Base-by-base conservation (phyloP, 192 early-diverging fungal genomes). In the Polychytrium aggregatum region DNA sequence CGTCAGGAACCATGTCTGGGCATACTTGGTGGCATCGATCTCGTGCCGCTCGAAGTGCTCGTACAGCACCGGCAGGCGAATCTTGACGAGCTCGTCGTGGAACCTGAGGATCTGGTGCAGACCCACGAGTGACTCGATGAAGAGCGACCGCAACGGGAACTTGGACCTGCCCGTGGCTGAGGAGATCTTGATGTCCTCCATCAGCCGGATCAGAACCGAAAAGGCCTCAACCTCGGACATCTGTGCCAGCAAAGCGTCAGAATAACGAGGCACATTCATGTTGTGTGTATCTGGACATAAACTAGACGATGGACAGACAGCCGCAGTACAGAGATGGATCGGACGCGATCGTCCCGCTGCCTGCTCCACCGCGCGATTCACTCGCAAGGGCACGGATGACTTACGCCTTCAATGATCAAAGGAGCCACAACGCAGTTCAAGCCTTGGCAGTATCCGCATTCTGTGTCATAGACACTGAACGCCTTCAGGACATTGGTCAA, bases 1-100 rank as follows among this genome's bases (percentile, higher is more conserved):
- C 3, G 96, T 98, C 75, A 95, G 85, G 63, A 96, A 90, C 96
- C 96, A 98, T 53, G 90, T 92, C 22, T 85, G 83, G 14, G 90
- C 92, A 53, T 90, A 98, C 79, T 87, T 90, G 46, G 83, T 82
- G 27, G 89, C 71, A 35, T 78, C 75, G n/a, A 98, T 77, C 25
- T 86, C 85, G 61, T 84, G 78, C 35, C 64, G 59, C 9, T 72
- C 56, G 41, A 98, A 78, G 53, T 97, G 90, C 11, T 64, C 68
- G 45, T 79, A 68, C 25, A 98, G 60, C 36, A 76, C 62, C 3
- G 95, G 95, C 53, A 95, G 60, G 48, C 74, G 68, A n/a, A 85
- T 80, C 20, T 71, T 72, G 27, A 93, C 65, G 28, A 97, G 63
- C 16, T 84, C 76, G 50, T 83, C 82, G 57, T 95, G 83, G 57